phyloP scores from a whole-genome alignment of 2,329 filamentous ascomycete species.

The Aspergillus fumigatus region DNA sequence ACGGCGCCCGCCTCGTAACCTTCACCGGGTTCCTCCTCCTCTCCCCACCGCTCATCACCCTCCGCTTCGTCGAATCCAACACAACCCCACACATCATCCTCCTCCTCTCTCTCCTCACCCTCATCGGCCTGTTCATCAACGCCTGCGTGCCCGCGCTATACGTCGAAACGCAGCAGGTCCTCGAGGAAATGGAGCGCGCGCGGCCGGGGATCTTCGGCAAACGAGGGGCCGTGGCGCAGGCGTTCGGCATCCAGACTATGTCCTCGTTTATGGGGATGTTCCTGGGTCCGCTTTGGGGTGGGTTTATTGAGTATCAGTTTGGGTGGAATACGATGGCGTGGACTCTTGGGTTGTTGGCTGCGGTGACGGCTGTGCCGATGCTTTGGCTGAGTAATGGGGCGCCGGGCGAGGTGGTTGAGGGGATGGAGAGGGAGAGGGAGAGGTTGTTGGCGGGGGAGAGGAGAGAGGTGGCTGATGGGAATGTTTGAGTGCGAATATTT shows the following conservation, averaged over 20 bases:
- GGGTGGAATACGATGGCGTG: slow-evolving; percentile 30
- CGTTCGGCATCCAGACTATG: slow-evolving; percentile 63
- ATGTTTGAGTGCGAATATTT: background rate
- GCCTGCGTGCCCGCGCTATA: slow-evolving; percentile 62
- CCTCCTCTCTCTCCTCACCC: slow-evolving; percentile 57
- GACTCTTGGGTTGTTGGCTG: slow-evolving; percentile 25
- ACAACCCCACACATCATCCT: slow-evolving; percentile 59
- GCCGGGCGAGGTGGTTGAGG: background rate
- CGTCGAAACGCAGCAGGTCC: slow-evolving; percentile 60
- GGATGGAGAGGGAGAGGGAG: slow-evolving; percentile 6
- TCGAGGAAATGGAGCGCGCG: slow-evolving; percentile 56
- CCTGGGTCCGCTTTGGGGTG: slow-evolving; percentile 55
- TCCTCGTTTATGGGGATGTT: slow-evolving; percentile 58
- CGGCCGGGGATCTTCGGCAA: slow-evolving; percentile 61
- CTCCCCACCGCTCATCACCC: slow-evolving; percentile 58
- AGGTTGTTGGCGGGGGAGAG: slow-evolving; percentile 6
- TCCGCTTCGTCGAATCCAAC: slow-evolving; percentile 60
- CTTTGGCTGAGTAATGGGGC: slow-evolving; percentile 13
- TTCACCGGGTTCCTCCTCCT: slow-evolving; percentile 52
- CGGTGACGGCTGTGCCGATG: slow-evolving; percentile 25
- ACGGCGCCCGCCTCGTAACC: slow-evolving; percentile 60
- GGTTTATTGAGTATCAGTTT: slow-evolving; percentile 33
- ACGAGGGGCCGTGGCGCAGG: slow-evolving; percentile 55
- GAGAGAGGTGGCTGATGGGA: background rate
- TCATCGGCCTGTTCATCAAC: slow-evolving; percentile 56